These are phyloP conservation scores for Clitopilus passeckerianus DNA, from an alignment of 768 basidiomycete genomes.

Conservation along the genomic window DNA sequence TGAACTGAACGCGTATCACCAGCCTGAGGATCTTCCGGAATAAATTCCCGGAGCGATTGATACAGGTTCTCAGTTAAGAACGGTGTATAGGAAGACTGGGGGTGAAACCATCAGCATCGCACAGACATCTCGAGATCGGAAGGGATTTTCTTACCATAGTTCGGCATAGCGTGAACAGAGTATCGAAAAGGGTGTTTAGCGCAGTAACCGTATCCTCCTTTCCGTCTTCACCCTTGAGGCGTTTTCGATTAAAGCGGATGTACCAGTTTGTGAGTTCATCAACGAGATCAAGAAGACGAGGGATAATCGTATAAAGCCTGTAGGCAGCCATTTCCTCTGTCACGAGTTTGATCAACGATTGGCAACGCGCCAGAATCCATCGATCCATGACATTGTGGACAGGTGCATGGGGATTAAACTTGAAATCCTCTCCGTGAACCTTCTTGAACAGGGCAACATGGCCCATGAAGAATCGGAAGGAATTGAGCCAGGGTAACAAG, in stretches of 20 bases:
- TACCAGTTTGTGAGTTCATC: conserved; percentile 99
- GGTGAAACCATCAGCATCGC: conserved; percentile 1
- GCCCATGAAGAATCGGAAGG: conserved; percentile 98
- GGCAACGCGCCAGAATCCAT: conserved; percentile 98
- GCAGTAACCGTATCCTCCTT: conserved; percentile 82
- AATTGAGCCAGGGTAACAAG: conserved; percentile 96
- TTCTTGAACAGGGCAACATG: conserved; percentile 87
- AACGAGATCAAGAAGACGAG: conserved; percentile 86
- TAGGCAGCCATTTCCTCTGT: conserved; percentile 96
- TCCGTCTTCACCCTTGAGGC: conserved; percentile 94
- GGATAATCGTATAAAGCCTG: conserved; percentile 95
- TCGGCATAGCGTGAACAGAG: conserved; percentile 87
- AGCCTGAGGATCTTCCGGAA: conserved; percentile 66
- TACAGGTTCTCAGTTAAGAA: conserved; percentile 97
- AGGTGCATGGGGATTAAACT: conserved; percentile 82
- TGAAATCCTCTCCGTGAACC: conserved; percentile 68
- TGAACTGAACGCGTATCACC: conserved; percentile 90
- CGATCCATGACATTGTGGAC: conserved; percentile 95
- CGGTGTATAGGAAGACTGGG: conserved; percentile 93
- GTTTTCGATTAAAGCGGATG: conserved; percentile 95
- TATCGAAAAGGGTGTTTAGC: conserved; percentile 94
- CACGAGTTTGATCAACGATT: conserved; percentile 90
- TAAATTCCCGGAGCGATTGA: conserved; percentile 82
- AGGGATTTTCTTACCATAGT: conserved; percentile 69
- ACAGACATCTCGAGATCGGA: not conserved